These are phyloP conservation scores for Microstegium vimineum DNA, from an alignment of 176 grass and related monocot species.

Conservation along the genomic window DNA sequence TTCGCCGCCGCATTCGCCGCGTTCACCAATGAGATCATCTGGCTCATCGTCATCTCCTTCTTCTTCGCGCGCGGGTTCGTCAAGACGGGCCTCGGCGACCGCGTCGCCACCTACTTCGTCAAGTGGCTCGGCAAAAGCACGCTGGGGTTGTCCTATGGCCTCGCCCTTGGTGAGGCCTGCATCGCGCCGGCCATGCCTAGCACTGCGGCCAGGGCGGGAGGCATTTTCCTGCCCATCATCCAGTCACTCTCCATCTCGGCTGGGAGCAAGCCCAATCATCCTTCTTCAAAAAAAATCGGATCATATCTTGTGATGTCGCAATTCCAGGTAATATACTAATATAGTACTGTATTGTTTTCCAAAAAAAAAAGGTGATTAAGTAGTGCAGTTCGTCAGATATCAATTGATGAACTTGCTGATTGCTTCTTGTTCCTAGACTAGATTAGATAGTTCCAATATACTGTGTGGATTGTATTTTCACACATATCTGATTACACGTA, in stretches of 20 bases:
- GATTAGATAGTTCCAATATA: no score
- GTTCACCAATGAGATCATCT: conserved; percentile 89
- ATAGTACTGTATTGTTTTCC: no score
- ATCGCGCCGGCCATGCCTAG: conserved; percentile 89
- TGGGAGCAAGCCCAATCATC: conserved; percentile 51
- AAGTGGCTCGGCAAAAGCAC: conserved; percentile 80
- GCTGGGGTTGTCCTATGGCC: conserved; percentile 67
- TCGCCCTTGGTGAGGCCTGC: conserved; percentile 75
- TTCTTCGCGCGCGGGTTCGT: conserved; percentile 85
- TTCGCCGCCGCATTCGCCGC: conserved; percentile 73
- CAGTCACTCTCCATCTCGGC: conserved; percentile 64
- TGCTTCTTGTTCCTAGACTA: no score
- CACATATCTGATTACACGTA: no score
- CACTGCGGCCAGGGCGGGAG: conserved; percentile 77
- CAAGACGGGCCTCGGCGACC: conserved; percentile 75
- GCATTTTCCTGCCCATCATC: conserved; percentile 73
- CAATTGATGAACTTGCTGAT: no score
- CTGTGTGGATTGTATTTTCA: no score
- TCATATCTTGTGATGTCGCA: not conserved
- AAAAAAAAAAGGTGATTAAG: no score
- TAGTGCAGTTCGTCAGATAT: no score
- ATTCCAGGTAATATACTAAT: not conserved
- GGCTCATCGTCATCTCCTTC: conserved; percentile 91
- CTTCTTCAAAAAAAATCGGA: not conserved
- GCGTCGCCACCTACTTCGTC: conserved; percentile 83